Base-by-base conservation (phyloP, 371 early-diverging fungal species). In the Mortierella sp. region DNA sequence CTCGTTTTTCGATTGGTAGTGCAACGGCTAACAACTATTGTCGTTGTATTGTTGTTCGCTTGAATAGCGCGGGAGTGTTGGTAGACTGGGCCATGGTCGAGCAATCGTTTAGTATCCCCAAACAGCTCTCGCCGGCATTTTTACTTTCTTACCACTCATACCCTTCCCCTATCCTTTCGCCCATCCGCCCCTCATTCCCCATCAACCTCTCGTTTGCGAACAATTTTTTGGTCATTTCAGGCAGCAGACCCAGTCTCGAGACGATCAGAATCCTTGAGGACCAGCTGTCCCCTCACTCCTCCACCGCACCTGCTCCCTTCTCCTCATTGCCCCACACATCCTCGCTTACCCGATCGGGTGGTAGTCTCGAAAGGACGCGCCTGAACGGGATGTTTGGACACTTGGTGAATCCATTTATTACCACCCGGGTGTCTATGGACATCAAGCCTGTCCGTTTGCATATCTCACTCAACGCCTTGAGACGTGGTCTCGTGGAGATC, bases 371-470 rank as follows among this genome's bases (percentile, higher is more conserved):
- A 40, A 64, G 64, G 9, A 40, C 9, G 37, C 64, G 64, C 16
- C 24, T 64, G 37, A 37, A 64, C 3, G 64, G 64, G 64, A 89
- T 94, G 28, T 97, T 96, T 86, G 93, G 96, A 73, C 93, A 93
- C 57, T 80, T 89, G 31, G 89, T 91, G 70, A 97, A 97, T 83
- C 95, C 96, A 1, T 93, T 95, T 90, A 89, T 96, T 70, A 92
- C 95, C 2, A 93, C 96, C 0, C 90, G 96, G 6, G 94, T 95
- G 0, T 96, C 96, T 81, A 94, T 96, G 91, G 89, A 91, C n/a
- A 89, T 92, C 69, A 92, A 92, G 48, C 94, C 95, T n/a, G 89
- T 94, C 28, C 89, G 93, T 2, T 79, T 96, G 34, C 88, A 92
- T 24, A 77, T 96, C 11, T 95, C 95, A 73, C 77, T 91, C 48